phyloP scores from a whole-genome alignment of 148 eudicot genomes.

The Chenopodium berlandieri region DNA sequence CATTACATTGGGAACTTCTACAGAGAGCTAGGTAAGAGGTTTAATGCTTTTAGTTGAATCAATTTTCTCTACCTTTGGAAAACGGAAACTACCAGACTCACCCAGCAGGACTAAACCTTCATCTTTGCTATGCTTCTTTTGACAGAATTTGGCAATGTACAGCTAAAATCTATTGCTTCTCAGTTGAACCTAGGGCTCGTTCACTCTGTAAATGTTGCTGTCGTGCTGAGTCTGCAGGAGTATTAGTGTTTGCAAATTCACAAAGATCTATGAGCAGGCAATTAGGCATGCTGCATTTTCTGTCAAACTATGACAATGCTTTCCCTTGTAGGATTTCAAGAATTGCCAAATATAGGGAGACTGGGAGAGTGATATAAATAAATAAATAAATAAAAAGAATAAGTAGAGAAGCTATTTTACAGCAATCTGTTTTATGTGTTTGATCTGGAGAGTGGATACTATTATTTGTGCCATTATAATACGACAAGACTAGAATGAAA shows the following conservation, averaged over 20 bases:
- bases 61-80: background rate
- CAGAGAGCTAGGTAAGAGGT: slow-evolving; percentile 65
- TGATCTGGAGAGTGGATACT: background rate
- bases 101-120: background rate
- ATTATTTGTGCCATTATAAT: background rate
- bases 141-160: background rate
- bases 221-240: background rate
- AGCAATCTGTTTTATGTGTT: background rate
- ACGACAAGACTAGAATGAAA: background rate
- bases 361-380: background rate
- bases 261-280: no score
- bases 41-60: background rate
- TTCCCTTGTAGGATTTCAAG: background rate
- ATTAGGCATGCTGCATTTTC: background rate
- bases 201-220: background rate
- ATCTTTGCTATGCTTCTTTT: background rate
- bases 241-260: no score
- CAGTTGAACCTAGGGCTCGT: background rate
- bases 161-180: background rate
- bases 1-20: slow-evolving; percentile 54
- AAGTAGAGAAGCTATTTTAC: background rate
- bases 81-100: background rate
- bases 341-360: background rate
- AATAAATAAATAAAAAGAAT: no score
- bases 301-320: background rate